phyloP scores from a whole-genome alignment of 1,284 basidiomycete genomes.

The Ganoderma lucidum region DNA sequence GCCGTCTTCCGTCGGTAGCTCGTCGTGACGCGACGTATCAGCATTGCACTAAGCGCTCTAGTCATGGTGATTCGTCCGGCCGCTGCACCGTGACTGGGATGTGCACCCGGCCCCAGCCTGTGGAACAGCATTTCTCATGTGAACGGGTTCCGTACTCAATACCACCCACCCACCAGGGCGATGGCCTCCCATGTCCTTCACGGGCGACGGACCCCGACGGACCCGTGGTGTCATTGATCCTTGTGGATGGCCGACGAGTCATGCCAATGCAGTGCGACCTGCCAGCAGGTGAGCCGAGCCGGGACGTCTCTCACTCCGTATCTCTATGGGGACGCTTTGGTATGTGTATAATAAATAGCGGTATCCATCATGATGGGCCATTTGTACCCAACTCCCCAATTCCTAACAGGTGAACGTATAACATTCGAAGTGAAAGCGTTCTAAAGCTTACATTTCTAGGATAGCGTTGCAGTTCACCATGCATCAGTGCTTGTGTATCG shows the following conservation, averaged over 20 bases:
- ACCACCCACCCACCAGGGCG: neutral
- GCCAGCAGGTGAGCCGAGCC: neutral
- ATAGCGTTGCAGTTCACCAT: neutral
- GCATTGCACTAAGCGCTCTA: neutral
- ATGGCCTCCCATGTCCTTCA: neutral
- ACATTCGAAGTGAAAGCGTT: neutral
- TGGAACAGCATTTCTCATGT: neutral
- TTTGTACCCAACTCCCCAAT: neutral
- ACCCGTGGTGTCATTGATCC: neutral
- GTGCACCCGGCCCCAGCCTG: neutral
- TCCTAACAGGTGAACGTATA: neutral
- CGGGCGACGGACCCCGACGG: neutral
- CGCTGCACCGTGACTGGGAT: neutral
- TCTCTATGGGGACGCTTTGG: neutral
- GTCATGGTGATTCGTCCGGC: neutral
- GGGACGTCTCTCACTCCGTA: neutral
- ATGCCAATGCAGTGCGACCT: neutral
- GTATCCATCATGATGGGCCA: neutral
- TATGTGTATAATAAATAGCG: neutral
- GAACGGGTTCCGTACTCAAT: neutral
- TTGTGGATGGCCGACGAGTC: neutral
- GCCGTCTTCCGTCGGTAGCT: neutral
- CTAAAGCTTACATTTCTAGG: neutral
- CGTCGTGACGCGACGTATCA: neutral
- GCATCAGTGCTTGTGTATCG: conserved; percentile 11